Conservation (phyloP, 2,329 filamentous ascomycete species). For the Leptographium procerum region DNA sequence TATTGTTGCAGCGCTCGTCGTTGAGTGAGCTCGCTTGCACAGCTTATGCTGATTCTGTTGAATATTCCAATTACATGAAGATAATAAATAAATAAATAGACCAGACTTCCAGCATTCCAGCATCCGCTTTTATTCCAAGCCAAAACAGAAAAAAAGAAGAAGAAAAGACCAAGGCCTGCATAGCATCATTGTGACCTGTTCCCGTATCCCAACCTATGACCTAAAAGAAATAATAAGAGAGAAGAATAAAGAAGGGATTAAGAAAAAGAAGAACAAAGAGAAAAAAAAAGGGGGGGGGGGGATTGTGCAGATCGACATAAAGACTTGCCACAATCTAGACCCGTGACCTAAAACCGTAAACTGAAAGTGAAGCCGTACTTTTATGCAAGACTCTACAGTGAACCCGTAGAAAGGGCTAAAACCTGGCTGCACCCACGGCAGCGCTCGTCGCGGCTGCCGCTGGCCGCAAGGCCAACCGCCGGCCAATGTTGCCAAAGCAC, state of each 20-base stretch:
- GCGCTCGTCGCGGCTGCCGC: background rate
- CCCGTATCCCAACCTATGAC: background rate
- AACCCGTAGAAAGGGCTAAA: background rate
- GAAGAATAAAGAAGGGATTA: background rate
- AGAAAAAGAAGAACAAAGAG: background rate
- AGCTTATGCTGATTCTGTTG: background rate
- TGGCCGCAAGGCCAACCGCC: slow-evolving; percentile 51
- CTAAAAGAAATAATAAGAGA: slow-evolving; percentile 1
- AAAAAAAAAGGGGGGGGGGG: too few relatives aligned
- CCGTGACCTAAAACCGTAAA: background rate
- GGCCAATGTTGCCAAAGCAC: slow-evolving; percentile 91
- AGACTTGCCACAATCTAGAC: background rate
- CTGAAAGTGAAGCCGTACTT: background rate
- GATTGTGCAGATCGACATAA: background rate
- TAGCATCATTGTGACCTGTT: background rate
- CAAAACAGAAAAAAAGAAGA: background rate
- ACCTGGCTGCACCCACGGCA: background rate
- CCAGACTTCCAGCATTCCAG: background rate
- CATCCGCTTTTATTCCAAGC: background rate
- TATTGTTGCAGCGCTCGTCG: background rate
- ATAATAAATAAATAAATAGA: background rate
- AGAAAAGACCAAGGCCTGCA: background rate
- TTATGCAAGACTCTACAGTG: background rate
- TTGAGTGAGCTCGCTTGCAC: background rate
- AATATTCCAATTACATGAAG: background rate